Conservation (phyloP, 2,329 filamentous ascomycete species). For the Colletotrichum melonis region DNA sequence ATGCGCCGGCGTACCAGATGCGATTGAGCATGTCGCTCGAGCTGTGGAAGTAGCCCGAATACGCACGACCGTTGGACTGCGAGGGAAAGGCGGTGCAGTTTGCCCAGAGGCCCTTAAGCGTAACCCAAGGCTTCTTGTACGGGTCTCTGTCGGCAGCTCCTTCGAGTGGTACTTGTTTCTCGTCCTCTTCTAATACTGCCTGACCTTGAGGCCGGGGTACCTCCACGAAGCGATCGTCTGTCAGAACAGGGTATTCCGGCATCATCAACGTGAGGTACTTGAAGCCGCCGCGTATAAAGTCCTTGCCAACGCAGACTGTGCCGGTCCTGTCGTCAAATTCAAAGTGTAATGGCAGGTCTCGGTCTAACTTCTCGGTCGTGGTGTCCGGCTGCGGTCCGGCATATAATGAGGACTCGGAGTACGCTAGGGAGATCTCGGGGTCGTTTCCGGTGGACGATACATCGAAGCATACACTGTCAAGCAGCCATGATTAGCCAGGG, state of each 20-base stretch:
- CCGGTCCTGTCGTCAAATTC: slow-evolving; percentile 43
- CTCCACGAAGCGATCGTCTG: not conserved
- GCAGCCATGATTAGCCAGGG: slow-evolving; percentile 3
- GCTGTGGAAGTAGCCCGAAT: slow-evolving; percentile 57
- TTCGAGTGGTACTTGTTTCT: not conserved
- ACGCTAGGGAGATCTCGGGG: slow-evolving; percentile 41
- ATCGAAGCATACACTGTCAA: slow-evolving; percentile 47
- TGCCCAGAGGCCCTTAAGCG: slow-evolving; percentile 49
- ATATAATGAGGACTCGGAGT: slow-evolving; percentile 39
- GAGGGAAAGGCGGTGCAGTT: slow-evolving; percentile 54
- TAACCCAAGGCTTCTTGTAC: slow-evolving; percentile 42
- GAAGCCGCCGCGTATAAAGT: slow-evolving; percentile 53
- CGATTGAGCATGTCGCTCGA: slow-evolving; percentile 56
- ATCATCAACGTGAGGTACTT: slow-evolving; percentile 53
- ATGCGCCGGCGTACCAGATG: slow-evolving; percentile 56
- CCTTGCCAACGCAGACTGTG: slow-evolving; percentile 45
- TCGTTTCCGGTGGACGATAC: slow-evolving; percentile 43
- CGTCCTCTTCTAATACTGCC: slow-evolving; percentile 32
- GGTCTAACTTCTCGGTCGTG: slow-evolving; percentile 39
- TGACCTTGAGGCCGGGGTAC: slow-evolving; percentile 41
- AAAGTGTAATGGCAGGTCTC: slow-evolving; percentile 41
- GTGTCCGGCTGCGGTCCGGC: slow-evolving; percentile 39
- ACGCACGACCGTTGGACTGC: slow-evolving; percentile 58
- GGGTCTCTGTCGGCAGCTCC: slow-evolving; percentile 26
- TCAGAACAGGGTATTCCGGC: slow-evolving; percentile 51